A percentile compares a stretch with the other conserved stretches of the same genome.
phyloP scores from a whole-genome alignment of 208 protist genomes.

The Balamuthia mandrillaris region DNA sequence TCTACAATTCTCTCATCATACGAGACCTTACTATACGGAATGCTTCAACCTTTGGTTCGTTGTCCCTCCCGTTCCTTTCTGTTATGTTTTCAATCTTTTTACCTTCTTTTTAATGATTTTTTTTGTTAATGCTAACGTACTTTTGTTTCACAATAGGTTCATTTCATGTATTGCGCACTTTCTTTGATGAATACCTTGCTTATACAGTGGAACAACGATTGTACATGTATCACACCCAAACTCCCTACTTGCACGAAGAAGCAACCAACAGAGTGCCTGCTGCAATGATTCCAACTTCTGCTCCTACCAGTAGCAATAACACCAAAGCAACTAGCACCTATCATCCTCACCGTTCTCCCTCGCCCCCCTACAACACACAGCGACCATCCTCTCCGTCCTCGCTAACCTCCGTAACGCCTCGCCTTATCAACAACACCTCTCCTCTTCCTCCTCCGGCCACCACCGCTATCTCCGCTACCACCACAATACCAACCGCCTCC shows the following conservation, averaged over 20 bases:
- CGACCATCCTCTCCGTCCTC: not conserved
- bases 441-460: not conserved
- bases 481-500: too few species aligned
- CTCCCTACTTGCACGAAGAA: too few species aligned
- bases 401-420: not conserved
- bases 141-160: not conserved
- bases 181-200: conserved; percentile 31
- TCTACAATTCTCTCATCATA: conserved; percentile 17
- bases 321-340: not conserved
- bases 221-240: not conserved
- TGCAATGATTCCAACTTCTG: not conserved
- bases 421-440: not conserved
- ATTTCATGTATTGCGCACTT: conserved; percentile 5
- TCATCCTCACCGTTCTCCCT: not conserved
- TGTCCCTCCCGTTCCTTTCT: not conserved
- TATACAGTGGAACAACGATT: conserved; percentile 14
- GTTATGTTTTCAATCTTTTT: not conserved
- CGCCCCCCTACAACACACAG: not conserved
- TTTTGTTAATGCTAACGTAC: not conserved
- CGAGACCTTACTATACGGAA: conserved; percentile 4
- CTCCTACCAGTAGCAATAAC: not conserved
- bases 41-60: not conserved
- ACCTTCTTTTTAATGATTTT: not conserved
- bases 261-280: not conserved
- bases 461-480: not conserved